phyloP scores from a whole-genome alignment of 1,284 basidiomycete genomes.

The Boletus nobilissimus region DNA sequence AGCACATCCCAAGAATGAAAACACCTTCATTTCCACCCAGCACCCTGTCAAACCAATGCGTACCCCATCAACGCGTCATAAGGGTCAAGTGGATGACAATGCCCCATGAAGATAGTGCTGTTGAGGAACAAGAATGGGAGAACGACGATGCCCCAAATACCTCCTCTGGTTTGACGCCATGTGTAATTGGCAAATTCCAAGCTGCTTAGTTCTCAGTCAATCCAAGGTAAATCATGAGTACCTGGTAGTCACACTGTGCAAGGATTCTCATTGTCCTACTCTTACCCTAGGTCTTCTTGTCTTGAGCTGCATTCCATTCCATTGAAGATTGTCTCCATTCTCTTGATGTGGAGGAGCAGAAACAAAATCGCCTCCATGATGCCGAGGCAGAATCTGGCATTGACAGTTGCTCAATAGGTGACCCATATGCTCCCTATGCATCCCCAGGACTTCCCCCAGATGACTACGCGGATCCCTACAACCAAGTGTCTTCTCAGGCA shows the following conservation, averaged over 20 bases:
- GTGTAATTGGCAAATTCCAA: constrained; percentile 90
- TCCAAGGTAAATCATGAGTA: constrained; percentile 67
- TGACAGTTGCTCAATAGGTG: constrained; percentile 71
- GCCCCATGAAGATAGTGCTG: constrained; percentile 60
- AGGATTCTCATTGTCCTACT: constrained; percentile 19
- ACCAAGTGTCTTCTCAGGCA: too few species aligned
- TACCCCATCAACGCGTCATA: too few species aligned
- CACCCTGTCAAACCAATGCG: too few species aligned
- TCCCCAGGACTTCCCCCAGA: too few species aligned
- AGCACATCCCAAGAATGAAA: too few species aligned
- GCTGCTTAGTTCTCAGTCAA: constrained; percentile 82
- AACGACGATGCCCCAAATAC: constrained; percentile 56
- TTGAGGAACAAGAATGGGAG: constrained; percentile 64
- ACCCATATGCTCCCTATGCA: constrained; percentile 82
- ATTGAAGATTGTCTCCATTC: constrained; percentile 90
- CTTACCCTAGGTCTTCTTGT: constrained; percentile 83
- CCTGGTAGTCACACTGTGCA: background rate
- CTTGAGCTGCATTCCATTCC: constrained; percentile 86
- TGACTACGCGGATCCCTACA: too few species aligned
- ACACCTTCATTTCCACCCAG: too few species aligned
- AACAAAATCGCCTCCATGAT: constrained; percentile 77
- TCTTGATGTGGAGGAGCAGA: constrained; percentile 85
- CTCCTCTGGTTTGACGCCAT: constrained; percentile 59
- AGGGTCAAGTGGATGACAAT: too few species aligned
- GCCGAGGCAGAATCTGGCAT: constrained; percentile 82